A percentile compares a stretch with the other conserved stretches of the same genome.
Conservation (phyloP, 163 green algal genomes). For the Scenedesmus sp. region DNA sequence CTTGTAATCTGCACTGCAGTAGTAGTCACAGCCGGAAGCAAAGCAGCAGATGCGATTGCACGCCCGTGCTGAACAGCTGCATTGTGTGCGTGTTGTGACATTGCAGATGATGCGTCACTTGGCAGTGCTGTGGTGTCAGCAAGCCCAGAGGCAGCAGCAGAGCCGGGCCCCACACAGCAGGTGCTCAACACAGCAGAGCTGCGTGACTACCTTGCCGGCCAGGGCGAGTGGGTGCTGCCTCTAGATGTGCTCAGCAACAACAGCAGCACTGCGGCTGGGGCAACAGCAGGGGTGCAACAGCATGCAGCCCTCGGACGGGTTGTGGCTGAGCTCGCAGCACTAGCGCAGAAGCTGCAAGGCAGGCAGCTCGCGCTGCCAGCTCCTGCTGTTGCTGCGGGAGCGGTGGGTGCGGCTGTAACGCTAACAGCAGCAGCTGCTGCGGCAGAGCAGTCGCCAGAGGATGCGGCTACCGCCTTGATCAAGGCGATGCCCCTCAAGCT, state of each 20-base stretch:
- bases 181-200: constrained; percentile 51
- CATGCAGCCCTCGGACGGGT: background rate
- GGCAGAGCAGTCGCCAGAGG: background rate
- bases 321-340: constrained; percentile 30
- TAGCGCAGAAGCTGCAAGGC: constrained; percentile 31
- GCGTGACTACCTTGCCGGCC: constrained; percentile 50
- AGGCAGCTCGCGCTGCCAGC: background rate
- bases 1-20: background rate
- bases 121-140: constrained; percentile 24
- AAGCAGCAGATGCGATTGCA: background rate
- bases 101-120: constrained; percentile 36
- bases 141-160: background rate
- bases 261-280: background rate
- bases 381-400: background rate
- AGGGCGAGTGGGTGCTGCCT: constrained; percentile 28
- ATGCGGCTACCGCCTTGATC: background rate
- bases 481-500: constrained; percentile 28
- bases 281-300: background rate
- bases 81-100: background rate
- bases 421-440: background rate
- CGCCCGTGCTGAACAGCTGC: background rate
- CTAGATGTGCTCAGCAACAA: background rate
- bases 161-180: background rate
- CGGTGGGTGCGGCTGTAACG: background rate
- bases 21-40: background rate